Percentiles rank a stretch among this genome's conserved stretches.
phyloP scores from a whole-genome alignment of 805 yeast species.

The Phaffomyces antillensis region DNA sequence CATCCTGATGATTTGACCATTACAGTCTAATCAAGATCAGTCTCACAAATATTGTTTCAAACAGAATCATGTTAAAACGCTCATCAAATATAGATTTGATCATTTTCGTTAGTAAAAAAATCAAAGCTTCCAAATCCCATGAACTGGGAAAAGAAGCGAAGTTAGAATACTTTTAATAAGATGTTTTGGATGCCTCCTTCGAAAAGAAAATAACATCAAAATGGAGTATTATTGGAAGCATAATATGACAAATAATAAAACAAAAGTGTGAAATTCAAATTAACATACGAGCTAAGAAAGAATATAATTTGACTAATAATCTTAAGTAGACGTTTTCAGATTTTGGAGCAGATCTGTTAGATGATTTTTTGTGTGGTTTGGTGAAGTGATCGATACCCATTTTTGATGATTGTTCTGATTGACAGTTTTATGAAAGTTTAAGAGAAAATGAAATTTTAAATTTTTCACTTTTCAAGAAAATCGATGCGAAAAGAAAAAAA shows the following conservation, averaged over 20 bases:
- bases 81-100: constrained; percentile 1
- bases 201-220: constrained; percentile 4
- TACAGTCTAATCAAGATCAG: constrained; percentile 67
- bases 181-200: constrained; percentile 1
- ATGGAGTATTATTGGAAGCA: constrained; percentile 5
- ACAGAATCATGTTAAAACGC: too few relatives aligned
- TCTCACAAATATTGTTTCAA: constrained; percentile 1
- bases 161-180: not conserved
- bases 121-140: constrained; percentile 2
- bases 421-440: not conserved
- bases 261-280: constrained; percentile 8
- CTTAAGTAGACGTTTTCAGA: constrained; percentile 98
- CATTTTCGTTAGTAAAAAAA: constrained; percentile 4
- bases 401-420: constrained; percentile 20
- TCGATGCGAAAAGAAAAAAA: not conserved
- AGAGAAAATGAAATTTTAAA: not conserved
- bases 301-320: constrained; percentile 94
- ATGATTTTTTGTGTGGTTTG: constrained; percentile 92
- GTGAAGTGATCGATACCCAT: constrained; percentile 98
- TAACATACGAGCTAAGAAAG: constrained; percentile 98
- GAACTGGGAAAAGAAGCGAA: not conserved
- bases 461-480: constrained; percentile 1
- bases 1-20: constrained; percentile 44
- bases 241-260: not conserved
- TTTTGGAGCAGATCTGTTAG: constrained; percentile 99